A percentile compares a stretch with the other conserved stretches of the same genome.
phyloP scores from a whole-genome alignment of 805 yeast species.

The Candida peoriensis region DNA sequence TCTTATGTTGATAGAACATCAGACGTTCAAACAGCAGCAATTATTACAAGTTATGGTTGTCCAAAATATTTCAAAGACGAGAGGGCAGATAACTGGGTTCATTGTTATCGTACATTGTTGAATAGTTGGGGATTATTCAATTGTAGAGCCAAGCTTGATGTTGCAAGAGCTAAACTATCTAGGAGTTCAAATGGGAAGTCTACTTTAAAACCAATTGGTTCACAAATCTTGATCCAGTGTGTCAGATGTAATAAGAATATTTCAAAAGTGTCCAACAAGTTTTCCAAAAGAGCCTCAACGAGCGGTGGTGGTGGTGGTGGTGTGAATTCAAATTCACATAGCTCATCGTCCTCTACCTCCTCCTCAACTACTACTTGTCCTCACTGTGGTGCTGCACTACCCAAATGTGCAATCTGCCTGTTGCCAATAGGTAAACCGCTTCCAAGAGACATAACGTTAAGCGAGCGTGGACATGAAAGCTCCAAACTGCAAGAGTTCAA shows the following conservation, averaged over 20 bases:
- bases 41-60: slow-evolving; percentile 73
- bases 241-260: slow-evolving; percentile 74
- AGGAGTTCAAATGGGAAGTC: slow-evolving; percentile 42
- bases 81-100: slow-evolving; percentile 76
- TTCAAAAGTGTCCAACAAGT: slow-evolving; percentile 28
- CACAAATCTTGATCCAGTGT: slow-evolving; percentile 81
- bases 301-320: no score
- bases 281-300: slow-evolving; percentile 12
- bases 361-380: slow-evolving; percentile 45
- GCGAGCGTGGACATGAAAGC: slow-evolving; percentile 12
- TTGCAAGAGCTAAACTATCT: slow-evolving; percentile 63
- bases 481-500: slow-evolving; percentile 35
- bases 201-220: slow-evolving; percentile 48
- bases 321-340: no score
- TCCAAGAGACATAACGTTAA: slow-evolving; percentile 28
- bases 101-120: slow-evolving; percentile 58
- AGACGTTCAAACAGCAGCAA: slow-evolving; percentile 88
- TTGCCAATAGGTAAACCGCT: slow-evolving; percentile 69
- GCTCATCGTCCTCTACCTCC: slow-evolving; percentile 2
- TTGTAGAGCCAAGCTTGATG: slow-evolving; percentile 82
- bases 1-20: slow-evolving; percentile 83
- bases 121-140: slow-evolving; percentile 79
- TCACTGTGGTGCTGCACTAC: slow-evolving; percentile 82
- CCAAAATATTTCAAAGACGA: slow-evolving; percentile 77
- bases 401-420: slow-evolving; percentile 87